phyloP scores from a whole-genome alignment of 1,284 basidiomycete species.

The Ceratobasidium sp. region DNA sequence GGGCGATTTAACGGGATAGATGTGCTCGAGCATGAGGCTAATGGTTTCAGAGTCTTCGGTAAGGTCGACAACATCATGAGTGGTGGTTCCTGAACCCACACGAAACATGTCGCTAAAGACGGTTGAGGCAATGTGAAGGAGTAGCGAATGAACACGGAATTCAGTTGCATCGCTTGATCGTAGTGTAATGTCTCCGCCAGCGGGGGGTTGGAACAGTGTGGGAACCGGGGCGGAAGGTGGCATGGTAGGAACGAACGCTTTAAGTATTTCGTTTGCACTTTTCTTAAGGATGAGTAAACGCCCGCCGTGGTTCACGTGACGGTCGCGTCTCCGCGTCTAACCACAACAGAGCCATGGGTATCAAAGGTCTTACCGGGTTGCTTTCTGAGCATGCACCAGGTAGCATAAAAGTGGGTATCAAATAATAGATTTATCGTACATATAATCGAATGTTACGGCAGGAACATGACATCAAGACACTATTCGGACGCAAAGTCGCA shows the following conservation, averaged over 20 bases:
- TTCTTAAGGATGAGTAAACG: too few species aligned
- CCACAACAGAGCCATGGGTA: slow-evolving; percentile 65
- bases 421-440: background rate
- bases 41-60: slow-evolving; percentile 15
- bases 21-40: slow-evolving; percentile 4
- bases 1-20: slow-evolving; percentile 3
- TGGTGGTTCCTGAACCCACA: background rate
- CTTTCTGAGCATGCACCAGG: slow-evolving; percentile 89
- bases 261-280: too few species aligned
- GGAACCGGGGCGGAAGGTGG: background rate
- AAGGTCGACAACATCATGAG: background rate
- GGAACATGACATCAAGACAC: slow-evolving; percentile 95
- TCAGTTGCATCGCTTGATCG: background rate
- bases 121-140: background rate
- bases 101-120: slow-evolving; percentile 13
- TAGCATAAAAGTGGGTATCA: slow-evolving; percentile 64
- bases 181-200: slow-evolving; percentile 6
- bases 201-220: slow-evolving; percentile 1
- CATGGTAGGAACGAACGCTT: too few species aligned
- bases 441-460: slow-evolving; percentile 44
- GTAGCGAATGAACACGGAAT: background rate
- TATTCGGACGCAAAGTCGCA: slow-evolving; percentile 97
- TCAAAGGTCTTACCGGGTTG: slow-evolving; percentile 91
- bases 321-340: slow-evolving; percentile 2
- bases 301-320: too few species aligned